Evolutionary conservation across 2,329 filamentous ascomycete species (phyloP).

Genomic region (Claviceps digitariae): DNA sequence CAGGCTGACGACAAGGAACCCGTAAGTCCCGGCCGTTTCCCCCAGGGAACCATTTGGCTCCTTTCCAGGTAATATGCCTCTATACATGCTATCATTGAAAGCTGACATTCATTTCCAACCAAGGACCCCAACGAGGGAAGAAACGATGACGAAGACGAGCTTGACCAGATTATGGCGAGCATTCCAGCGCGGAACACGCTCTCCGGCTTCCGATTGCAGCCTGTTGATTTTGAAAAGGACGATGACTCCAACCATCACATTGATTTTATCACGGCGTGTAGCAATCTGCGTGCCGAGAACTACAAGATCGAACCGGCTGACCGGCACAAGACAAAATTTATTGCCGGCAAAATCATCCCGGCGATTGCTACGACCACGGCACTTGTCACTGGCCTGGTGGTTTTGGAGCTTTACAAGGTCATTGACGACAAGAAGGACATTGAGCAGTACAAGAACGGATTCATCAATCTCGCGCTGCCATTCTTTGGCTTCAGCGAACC

Average conservation of each 20-base stretch:
- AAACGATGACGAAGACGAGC: conserved; percentile 62
- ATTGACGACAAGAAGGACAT: conserved; percentile 92
- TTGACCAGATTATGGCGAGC: conserved; percentile 56
- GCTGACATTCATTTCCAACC: not conserved
- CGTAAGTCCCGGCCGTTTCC: no score
- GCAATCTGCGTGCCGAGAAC: conserved; percentile 92
- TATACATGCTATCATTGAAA: not conserved
- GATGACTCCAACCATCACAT: conserved; percentile 98
- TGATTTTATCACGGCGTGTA: conserved; percentile 95
- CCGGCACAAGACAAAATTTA: conserved; percentile 97
- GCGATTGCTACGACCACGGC: conserved; percentile 97
- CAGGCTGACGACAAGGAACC: conserved; percentile 92
- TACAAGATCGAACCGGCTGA: conserved; percentile 93
- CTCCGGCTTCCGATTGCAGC: conserved; percentile 75
- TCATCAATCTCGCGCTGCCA: conserved; percentile 87
- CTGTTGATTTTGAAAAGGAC: conserved; percentile 97
- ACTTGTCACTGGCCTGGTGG: conserved; percentile 82
- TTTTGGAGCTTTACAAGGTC: conserved; percentile 91
- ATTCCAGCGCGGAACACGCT: conserved; percentile 70
- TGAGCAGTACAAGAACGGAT: conserved; percentile 98
- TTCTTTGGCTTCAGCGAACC: conserved; percentile 99
- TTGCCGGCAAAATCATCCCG: conserved; percentile 97
- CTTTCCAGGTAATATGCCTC: no score
- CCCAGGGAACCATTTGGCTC: no score
- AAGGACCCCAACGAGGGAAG: conserved; percentile 67